Conservation (phyloP, 345 rosid genomes). For the Hypericum androsaemum region DNA sequence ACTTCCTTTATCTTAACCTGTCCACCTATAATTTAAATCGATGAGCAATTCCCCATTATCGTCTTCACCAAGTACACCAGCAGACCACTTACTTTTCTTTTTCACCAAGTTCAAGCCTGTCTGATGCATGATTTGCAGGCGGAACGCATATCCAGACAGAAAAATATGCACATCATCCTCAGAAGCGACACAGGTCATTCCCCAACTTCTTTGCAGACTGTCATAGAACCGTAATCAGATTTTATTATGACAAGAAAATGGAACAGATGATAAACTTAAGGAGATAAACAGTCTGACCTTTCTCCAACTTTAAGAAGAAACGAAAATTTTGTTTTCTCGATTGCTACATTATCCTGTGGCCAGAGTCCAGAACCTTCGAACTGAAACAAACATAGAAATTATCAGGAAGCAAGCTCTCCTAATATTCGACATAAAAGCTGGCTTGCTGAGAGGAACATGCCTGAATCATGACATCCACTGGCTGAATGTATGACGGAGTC, state of each 20-base stretch:
- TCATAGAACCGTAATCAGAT: constrained; percentile 18
- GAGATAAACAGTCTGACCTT: constrained; percentile 31
- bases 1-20: constrained; percentile 39
- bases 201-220: constrained; percentile 66
- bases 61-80: constrained; percentile 1
- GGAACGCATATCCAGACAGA: constrained; percentile 72
- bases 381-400: constrained; percentile 28
- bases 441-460: constrained; percentile 19
- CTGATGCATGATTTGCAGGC: constrained; percentile 77
- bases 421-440: constrained; percentile 1
- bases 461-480: constrained; percentile 92
- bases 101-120: constrained; percentile 74
- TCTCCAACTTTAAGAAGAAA: constrained; percentile 90
- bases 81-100: constrained; percentile 52
- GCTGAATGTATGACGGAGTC: constrained; percentile 52
- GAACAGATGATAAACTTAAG: no score
- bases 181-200: constrained; percentile 58
- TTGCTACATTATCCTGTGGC: constrained; percentile 78
- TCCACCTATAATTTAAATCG: constrained; percentile 37
- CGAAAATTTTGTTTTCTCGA: constrained; percentile 81
- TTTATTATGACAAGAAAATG: neutral
- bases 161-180: constrained; percentile 72
- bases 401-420: constrained; percentile 8
- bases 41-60: constrained; percentile 13
- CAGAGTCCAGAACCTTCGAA: constrained; percentile 97